phyloP scores from a whole-genome alignment of 768 basidiomycete genomes.

The Cytidiella melzeri region DNA sequence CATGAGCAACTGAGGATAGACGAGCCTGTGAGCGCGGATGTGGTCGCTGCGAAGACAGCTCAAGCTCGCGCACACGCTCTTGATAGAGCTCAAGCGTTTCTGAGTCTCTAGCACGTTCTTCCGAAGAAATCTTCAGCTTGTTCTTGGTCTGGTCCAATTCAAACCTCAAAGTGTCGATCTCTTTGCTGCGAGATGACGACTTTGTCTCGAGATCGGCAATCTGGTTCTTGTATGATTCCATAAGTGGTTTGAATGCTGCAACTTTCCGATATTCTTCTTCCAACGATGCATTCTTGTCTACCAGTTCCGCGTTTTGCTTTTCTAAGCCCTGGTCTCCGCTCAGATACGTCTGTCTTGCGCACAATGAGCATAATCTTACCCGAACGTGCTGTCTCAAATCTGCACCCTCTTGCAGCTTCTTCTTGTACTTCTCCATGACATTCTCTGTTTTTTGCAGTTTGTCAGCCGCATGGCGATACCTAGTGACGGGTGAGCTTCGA shows the following conservation, averaged over 20 bases:
- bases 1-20: constrained; percentile 6
- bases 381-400: constrained; percentile 85
- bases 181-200: constrained; percentile 54
- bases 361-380: constrained; percentile 30
- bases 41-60: constrained; percentile 55
- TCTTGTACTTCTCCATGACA: constrained; percentile 98
- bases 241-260: constrained; percentile 77
- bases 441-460: constrained; percentile 92
- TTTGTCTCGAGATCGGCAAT: constrained; percentile 78
- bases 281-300: constrained; percentile 86
- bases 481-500: constrained; percentile 23
- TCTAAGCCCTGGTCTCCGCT: constrained; percentile 60
- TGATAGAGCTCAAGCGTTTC: constrained; percentile 88
- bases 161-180: constrained; percentile 66
- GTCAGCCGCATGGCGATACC: constrained; percentile 89
- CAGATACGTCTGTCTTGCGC: neutral
- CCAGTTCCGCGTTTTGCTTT: constrained; percentile 86
- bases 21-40: constrained; percentile 22
- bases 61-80: constrained; percentile 85
- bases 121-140: constrained; percentile 58
- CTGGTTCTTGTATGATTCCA: constrained; percentile 89
- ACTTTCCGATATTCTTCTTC: constrained; percentile 91
- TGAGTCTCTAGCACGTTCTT: constrained; percentile 71
- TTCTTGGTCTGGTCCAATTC: constrained; percentile 72
- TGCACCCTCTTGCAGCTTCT: constrained; percentile 93